These are phyloP conservation scores for Candida tallmaniae DNA, from an alignment of 805 yeast species.

Conservation along the genomic window DNA sequence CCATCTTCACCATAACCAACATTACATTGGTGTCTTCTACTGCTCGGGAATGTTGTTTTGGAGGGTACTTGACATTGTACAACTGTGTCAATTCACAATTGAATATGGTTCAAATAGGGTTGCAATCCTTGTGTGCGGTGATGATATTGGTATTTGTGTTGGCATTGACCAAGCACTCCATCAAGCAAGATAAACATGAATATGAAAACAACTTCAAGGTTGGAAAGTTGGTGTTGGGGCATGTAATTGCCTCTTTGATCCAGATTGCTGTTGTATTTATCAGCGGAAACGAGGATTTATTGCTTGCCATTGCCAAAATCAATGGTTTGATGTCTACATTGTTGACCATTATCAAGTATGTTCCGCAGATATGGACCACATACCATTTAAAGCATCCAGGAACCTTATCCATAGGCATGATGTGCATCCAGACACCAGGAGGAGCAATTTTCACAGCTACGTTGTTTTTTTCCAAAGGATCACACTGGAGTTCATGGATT, in stretches of 20 bases:
- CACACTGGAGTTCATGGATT: constrained; percentile 84
- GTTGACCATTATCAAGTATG: constrained; percentile 64
- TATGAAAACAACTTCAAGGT: constrained; percentile 37
- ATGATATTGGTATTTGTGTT: constrained; percentile 55
- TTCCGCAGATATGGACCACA: constrained; percentile 78
- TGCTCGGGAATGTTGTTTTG: constrained; percentile 58
- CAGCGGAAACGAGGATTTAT: constrained; percentile 19
- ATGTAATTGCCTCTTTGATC: constrained; percentile 27
- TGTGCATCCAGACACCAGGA: constrained; percentile 87
- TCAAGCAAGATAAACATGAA: constrained; percentile 44
- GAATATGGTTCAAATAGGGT: constrained; percentile 61
- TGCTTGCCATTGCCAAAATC: constrained; percentile 43
- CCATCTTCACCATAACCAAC: constrained; percentile 64
- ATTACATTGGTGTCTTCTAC: constrained; percentile 56
- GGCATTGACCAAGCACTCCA: constrained; percentile 39
- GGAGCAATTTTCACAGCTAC: constrained; percentile 79
- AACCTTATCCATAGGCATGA: constrained; percentile 71
- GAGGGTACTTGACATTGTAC: constrained; percentile 40
- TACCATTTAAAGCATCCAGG: constrained; percentile 70
- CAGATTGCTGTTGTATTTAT: constrained; percentile 32
- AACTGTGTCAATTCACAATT: constrained; percentile 65
- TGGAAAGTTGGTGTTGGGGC: constrained; percentile 38
- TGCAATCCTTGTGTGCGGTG: constrained; percentile 58
- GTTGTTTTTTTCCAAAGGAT: constrained; percentile 64
- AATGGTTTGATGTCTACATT: constrained; percentile 64